Evolutionary conservation across 1,139 yeast genomes (phyloP).

Genomic region (Geotrichum phurueaensis): DNA sequence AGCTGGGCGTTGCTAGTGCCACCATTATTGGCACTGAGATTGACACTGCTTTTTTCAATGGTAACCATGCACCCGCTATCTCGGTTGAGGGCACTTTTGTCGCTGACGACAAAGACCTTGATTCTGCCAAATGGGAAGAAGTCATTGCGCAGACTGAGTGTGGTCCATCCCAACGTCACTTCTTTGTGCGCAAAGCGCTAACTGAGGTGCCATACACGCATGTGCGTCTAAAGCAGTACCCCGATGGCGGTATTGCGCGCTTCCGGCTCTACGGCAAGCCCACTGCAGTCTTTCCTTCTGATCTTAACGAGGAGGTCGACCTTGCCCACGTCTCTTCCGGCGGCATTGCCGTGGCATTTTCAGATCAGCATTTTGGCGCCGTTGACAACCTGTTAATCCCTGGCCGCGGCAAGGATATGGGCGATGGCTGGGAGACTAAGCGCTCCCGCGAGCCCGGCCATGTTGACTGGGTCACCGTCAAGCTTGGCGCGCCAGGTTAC

Average conservation of each 20-base stretch:
- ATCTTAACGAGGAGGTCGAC: constrained; percentile 48
- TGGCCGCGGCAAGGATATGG: constrained; percentile 93
- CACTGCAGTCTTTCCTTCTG: constrained; percentile 54
- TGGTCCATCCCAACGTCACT: constrained; percentile 83
- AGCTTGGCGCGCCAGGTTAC: constrained; percentile 56
- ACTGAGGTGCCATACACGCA: constrained; percentile 67
- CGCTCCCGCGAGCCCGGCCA: constrained; percentile 80
- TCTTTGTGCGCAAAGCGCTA: constrained; percentile 54
- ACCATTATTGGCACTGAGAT: constrained; percentile 74
- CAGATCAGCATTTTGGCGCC: constrained; percentile 91
- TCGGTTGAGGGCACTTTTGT: constrained; percentile 69
- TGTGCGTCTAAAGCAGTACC: constrained; percentile 81
- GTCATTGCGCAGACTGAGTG: constrained; percentile 69
- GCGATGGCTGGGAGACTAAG: constrained; percentile 98
- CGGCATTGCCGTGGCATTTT: constrained; percentile 73
- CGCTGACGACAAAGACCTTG: constrained; percentile 30
- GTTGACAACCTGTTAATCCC: constrained; percentile 85
- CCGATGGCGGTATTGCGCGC: constrained; percentile 96
- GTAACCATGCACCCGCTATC: constrained; percentile 88
- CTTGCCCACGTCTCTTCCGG: constrained; percentile 81
- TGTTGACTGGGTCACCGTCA: constrained; percentile 81
- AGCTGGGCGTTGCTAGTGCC: constrained; percentile 81
- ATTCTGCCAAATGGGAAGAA: constrained; percentile 54
- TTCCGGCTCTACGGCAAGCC: constrained; percentile 84
- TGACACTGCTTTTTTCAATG: constrained; percentile 88